Base-by-base conservation (phyloP, 129 eudicot genomes). In the Flaveria bidentis region DNA sequence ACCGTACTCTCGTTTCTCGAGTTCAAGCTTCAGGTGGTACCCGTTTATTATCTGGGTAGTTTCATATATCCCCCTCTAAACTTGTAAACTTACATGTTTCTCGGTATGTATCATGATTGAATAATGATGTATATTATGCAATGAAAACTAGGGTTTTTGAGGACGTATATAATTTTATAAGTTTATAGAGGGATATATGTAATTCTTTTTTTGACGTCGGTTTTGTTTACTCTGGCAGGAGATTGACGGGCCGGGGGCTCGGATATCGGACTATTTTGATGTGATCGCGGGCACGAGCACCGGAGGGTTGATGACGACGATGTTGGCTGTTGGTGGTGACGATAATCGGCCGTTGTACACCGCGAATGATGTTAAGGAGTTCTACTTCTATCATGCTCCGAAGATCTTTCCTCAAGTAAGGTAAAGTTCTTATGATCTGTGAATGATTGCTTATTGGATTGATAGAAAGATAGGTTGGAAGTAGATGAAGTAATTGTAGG, bases 271-370 rank as follows among this genome's bases (percentile, higher is more conserved):
- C 78, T 91, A 91, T 78, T 91, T 91, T n/a, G 97, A 89, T 78
- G 92, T 91, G 41, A 78, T 91, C 2, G 90, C 91, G 0, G 92
- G 97, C 18, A 91, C 92, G 30, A 91, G 97, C 74, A 89, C 97
- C 1, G 90, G 97, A 6, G 96, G 97, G 0, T 68, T 87, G 61
- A 72, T 91, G 53, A 69, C 97, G n/a, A 42, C 87, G 12, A 87
- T 91, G 97, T 82, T 91, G 25, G 81, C 95, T 2, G 90, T 92
- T 82, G 90, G 92, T 4, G 81, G 79, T 25, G 76, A 78, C 0
- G 82, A 89, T 39, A 87, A 89, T 69, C 92, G 87, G 53, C 89
- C 95, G 26, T 14, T 87, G 8, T 88, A 73, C 62, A 25, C 92
- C 64, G 97, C 97, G 1, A 75, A 80, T 28, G 88, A 91, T 44